These are phyloP conservation scores for Linum lewisii DNA, from an alignment of 345 rosid species.

Conservation along the genomic window DNA sequence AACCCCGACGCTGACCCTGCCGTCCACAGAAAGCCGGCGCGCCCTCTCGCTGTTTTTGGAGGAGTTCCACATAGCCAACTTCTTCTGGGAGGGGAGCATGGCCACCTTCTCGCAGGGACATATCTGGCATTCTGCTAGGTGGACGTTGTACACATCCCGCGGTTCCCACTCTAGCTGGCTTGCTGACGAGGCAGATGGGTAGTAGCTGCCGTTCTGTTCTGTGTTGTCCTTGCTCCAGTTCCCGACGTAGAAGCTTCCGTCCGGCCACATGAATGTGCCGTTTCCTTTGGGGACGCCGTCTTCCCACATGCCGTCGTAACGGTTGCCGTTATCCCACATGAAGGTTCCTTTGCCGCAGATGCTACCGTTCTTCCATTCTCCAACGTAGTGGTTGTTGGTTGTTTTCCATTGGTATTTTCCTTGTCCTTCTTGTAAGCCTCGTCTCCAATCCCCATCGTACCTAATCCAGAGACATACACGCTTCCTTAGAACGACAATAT, in stretches of 20 bases:
- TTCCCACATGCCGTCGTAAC: conserved; percentile 91
- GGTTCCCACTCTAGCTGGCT: conserved; percentile 70
- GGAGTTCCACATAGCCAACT: conserved; percentile 35
- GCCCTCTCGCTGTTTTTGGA: conserved; percentile 28
- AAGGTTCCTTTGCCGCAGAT: conserved; percentile 78
- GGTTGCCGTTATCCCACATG: conserved; percentile 75
- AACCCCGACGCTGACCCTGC: conserved; percentile 40
- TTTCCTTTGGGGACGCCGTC: conserved; percentile 80
- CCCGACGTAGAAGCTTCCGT: conserved; percentile 80
- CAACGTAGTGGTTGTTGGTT: conserved; percentile 62
- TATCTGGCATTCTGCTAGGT: conserved; percentile 51
- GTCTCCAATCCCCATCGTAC: conserved; percentile 75
- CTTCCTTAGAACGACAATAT: too few relatives aligned
- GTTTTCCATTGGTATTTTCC: conserved; percentile 87
- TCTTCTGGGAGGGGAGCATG: conserved; percentile 73
- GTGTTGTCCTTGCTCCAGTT: conserved; percentile 77
- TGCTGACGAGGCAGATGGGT: conserved; percentile 42
- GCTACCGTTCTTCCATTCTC: conserved; percentile 69
- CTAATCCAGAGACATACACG: not conserved
- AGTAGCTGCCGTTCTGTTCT: conserved; percentile 73
- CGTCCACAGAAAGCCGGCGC: conserved; percentile 61
- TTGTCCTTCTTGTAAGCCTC: conserved; percentile 77
- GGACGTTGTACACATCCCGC: conserved; percentile 47
- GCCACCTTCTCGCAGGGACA: conserved; percentile 51
- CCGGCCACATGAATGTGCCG: conserved; percentile 65